These are phyloP conservation scores for Phytophthora crassamura DNA, from an alignment of 352 stramenopile species.

Conservation along the genomic window DNA sequence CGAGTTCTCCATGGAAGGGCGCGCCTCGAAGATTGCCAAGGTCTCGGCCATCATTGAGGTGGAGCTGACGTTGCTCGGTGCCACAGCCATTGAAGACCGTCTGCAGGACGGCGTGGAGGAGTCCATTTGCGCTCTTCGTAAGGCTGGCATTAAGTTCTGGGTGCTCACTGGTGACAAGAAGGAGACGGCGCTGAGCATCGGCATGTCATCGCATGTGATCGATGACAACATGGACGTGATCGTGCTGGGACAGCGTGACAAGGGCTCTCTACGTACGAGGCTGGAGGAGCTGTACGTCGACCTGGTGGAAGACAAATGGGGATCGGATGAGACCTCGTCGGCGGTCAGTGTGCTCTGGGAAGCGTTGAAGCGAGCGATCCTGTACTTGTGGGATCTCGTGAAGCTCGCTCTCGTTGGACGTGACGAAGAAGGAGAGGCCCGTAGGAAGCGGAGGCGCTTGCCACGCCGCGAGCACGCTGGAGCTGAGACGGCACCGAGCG, in stretches of 20 bases:
- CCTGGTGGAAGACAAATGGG: constrained; percentile 89
- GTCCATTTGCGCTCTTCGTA: constrained; percentile 91
- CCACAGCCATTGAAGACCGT: constrained; percentile 94
- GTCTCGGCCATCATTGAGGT: constrained; percentile 87
- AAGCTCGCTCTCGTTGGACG: constrained; percentile 78
- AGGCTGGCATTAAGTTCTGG: constrained; percentile 97
- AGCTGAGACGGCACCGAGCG: constrained; percentile 39
- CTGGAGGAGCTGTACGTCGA: constrained; percentile 89
- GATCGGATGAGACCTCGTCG: constrained; percentile 84
- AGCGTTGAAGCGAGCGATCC: constrained; percentile 71
- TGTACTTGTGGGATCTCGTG: constrained; percentile 70
- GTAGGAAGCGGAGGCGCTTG: constrained; percentile 71
- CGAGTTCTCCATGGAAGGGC: constrained; percentile 76
- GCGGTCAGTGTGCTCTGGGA: constrained; percentile 78
- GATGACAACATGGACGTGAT: constrained; percentile 92
- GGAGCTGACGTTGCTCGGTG: constrained; percentile 87
- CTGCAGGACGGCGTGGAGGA: constrained; percentile 94
- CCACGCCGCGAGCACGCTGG: constrained; percentile 56
- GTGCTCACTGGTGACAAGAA: constrained; percentile 95
- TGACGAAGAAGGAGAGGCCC: constrained; percentile 70
- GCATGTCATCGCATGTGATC: constrained; percentile 91
- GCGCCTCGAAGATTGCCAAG: constrained; percentile 76
- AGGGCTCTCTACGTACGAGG: constrained; percentile 71
- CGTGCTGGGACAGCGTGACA: constrained; percentile 83
- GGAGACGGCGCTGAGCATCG: constrained; percentile 88